phyloP scores from a whole-genome alignment of 176 grass and related monocot genomes.

The Thalia dealbata region DNA sequence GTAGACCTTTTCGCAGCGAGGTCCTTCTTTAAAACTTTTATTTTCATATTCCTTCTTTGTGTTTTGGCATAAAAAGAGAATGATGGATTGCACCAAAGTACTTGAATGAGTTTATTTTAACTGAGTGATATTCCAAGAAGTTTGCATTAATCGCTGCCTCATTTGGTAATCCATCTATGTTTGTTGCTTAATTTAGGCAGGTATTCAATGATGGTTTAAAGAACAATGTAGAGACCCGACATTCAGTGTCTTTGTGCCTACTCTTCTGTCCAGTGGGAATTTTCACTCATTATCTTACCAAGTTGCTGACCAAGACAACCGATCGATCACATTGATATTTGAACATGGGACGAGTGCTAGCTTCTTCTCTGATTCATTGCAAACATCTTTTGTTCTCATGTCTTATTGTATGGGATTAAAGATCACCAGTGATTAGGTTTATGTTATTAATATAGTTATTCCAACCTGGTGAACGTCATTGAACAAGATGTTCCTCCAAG shows the following conservation, averaged over 20 bases:
- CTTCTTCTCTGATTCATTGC: not conserved
- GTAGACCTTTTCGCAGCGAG: slow-evolving; percentile 86
- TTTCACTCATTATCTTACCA: slow-evolving; percentile 48
- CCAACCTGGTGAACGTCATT: not conserved
- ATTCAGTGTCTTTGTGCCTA: slow-evolving; percentile 78
- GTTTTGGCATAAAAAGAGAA: not conserved
- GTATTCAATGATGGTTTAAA: slow-evolving; percentile 89
- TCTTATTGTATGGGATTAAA: not conserved
- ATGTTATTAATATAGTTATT: not conserved
- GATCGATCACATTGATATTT: slow-evolving; percentile 37
- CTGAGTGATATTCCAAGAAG: not conserved
- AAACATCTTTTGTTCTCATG: not conserved
- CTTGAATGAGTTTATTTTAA: not conserved
- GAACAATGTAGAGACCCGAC: slow-evolving; percentile 76
- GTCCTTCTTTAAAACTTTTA: slow-evolving; percentile 12
- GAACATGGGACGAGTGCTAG: not conserved
- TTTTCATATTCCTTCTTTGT: not conserved
- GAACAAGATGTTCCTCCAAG: not conserved
- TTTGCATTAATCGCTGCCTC: not conserved
- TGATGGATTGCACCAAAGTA: not conserved
- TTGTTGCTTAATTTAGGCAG: slow-evolving; percentile 44
- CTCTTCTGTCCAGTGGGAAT: slow-evolving; percentile 90
- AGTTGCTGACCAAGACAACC: slow-evolving; percentile 29
- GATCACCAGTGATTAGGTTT: not conserved
- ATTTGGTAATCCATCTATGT: not conserved